Conservation (phyloP, 2,329 filamentous ascomycete species). For the Teratosphaeria pseudoeucalypti region DNA sequence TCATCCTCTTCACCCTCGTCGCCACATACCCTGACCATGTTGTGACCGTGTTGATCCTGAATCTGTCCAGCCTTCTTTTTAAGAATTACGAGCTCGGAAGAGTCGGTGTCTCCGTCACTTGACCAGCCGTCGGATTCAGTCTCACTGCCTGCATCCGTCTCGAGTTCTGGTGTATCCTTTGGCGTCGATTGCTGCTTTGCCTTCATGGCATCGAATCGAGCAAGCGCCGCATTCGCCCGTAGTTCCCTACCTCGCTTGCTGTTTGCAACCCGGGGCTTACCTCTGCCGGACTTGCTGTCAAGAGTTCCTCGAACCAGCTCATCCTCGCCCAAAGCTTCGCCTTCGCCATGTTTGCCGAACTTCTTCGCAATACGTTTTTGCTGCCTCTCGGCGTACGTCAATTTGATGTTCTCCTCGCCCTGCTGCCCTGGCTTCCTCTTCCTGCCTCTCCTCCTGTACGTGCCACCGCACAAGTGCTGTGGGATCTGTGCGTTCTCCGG, state of each 20-base stretch:
- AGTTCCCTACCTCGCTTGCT: conserved; percentile 67
- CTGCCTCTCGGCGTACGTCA: conserved; percentile 62
- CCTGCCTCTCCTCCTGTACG: conserved; percentile 50
- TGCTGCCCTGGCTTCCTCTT: conserved; percentile 40
- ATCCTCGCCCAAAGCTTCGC: conserved; percentile 59
- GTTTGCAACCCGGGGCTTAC: conserved; percentile 62
- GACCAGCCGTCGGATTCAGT: conserved; percentile 26
- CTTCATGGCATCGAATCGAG: conserved; percentile 51
- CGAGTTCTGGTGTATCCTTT: conserved; percentile 17
- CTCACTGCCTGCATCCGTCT: conserved; percentile 39
- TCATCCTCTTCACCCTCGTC: conserved; percentile 48
- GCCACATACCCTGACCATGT: conserved; percentile 65
- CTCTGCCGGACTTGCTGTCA: conserved; percentile 48
- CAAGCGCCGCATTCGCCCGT: conserved; percentile 64
- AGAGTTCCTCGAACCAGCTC: conserved; percentile 54
- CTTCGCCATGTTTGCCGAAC: conserved; percentile 74
- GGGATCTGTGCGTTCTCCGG: conserved; percentile 36
- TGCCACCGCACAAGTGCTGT: conserved; percentile 69
- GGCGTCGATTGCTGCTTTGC: conserved; percentile 28
- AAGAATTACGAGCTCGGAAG: conserved; percentile 30
- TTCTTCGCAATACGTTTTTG: conserved; percentile 63
- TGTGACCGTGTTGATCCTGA: conserved; percentile 53
- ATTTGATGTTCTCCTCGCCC: conserved; percentile 34
- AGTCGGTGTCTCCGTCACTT: conserved; percentile 16
- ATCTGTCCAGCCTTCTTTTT: conserved; percentile 21